Conservation (phyloP, 345 rosid genomes). For the Eucalyptus sideroxylon region DNA sequence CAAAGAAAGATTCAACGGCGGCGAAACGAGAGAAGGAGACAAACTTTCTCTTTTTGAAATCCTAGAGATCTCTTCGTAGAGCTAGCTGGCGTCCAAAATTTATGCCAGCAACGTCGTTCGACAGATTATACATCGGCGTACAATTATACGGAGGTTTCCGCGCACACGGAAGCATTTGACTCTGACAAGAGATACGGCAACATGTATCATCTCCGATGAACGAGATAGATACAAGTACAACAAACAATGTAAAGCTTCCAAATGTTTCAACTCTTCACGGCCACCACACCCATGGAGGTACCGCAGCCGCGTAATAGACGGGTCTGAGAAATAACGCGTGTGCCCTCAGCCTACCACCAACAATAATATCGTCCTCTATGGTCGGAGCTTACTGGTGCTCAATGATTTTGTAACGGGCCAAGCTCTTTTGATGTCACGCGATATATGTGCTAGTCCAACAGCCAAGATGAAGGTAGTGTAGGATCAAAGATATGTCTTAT, state of each 20-base stretch:
- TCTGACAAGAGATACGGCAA: not conserved
- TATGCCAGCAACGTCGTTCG: not conserved
- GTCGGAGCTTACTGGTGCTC: not conserved
- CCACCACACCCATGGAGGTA: too few relatives aligned
- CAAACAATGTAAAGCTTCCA: not conserved
- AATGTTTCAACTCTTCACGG: not conserved
- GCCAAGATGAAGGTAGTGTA: not conserved
- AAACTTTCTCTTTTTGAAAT: not conserved
- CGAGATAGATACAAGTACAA: not conserved
- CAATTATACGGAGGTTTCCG: not conserved
- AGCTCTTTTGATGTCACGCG: accelerated
- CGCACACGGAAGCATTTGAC: not conserved
- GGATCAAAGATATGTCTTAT: not conserved
- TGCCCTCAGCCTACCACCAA: not conserved
- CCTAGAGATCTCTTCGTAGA: not conserved
- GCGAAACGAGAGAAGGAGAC: not conserved
- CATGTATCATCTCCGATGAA: not conserved
- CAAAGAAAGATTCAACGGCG: not conserved
- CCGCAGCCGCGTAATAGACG: too few relatives aligned
- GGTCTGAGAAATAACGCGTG: not conserved
- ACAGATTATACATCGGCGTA: not conserved
- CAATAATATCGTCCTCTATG: not conserved
- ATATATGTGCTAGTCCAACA: not conserved
- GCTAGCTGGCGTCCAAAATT: not conserved
- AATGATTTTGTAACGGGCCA: not conserved